Evolutionary conservation across 2,329 filamentous ascomycete species (phyloP).

Genomic region (Clonostachys solani): DNA sequence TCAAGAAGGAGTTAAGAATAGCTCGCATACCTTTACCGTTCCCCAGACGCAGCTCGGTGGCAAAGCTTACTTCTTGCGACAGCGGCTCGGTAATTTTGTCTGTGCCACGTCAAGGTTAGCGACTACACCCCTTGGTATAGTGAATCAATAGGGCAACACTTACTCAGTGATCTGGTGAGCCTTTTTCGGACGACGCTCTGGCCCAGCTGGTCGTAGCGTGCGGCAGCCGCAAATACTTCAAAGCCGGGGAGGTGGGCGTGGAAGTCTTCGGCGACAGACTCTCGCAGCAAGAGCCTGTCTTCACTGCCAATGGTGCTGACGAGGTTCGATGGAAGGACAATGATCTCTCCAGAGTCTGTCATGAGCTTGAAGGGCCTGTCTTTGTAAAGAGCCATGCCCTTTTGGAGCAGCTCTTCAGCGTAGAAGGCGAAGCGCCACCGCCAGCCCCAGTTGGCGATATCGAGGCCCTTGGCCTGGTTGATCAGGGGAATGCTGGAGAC

Average conservation of each 20-base stretch:
- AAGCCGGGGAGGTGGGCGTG: slow-evolving; percentile 1
- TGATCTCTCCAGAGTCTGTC: slow-evolving; percentile 9
- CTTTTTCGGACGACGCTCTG: slow-evolving; percentile 1
- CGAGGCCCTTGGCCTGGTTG: background rate
- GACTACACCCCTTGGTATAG: no score
- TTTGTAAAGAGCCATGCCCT: background rate
- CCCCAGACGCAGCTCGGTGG: no score
- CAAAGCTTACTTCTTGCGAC: no score
- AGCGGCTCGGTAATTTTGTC: no score
- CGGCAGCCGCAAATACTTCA: background rate
- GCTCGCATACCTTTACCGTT: no score
- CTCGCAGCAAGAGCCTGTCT: slow-evolving; percentile 7
- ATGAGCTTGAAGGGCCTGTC: slow-evolving; percentile 7
- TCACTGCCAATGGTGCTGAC: slow-evolving; percentile 14
- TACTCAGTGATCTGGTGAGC: slow-evolving; percentile 2
- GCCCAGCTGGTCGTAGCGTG: background rate
- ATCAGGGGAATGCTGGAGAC: background rate
- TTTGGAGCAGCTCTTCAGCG: background rate
- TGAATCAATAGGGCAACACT: background rate
- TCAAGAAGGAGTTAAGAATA: no score
- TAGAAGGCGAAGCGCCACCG: background rate
- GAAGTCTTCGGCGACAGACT: slow-evolving; percentile 3
- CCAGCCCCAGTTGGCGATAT: slow-evolving; percentile 1
- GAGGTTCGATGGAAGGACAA: slow-evolving; percentile 9
- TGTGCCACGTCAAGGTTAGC: no score